A percentile compares a stretch with the other conserved stretches of the same genome.
Evolutionary conservation across 208 protist species (phyloP).

Genomic region (Borovskyia barvae): DNA sequence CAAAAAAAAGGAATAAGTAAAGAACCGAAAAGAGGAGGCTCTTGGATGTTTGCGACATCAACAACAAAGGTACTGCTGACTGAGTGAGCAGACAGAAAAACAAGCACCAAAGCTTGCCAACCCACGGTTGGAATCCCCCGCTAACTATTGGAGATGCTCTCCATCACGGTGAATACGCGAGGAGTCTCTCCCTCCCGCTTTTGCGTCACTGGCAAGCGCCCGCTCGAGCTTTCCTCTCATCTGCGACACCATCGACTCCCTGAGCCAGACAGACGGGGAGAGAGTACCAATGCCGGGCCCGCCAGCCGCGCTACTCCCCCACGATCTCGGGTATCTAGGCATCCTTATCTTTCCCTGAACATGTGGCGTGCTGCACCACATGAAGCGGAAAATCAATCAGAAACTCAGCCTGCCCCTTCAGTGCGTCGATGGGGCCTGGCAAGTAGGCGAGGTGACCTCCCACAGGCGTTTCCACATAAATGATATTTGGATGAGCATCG

Average conservation of each 20-base stretch:
- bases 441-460: conserved; percentile 65
- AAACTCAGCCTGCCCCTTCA: conserved; percentile 6
- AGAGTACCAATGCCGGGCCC: too few species aligned
- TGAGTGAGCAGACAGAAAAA: not conserved
- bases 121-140: too few species aligned
- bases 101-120: too few species aligned
- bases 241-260: not conserved
- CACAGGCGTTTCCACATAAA: conserved; percentile 51
- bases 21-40: not conserved
- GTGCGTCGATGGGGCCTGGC: conserved; percentile 31
- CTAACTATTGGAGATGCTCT: too few species aligned
- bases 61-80: too few species aligned
- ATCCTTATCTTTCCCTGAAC: not conserved
- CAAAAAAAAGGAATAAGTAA: conserved; percentile 24
- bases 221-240: not conserved
- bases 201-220: not conserved
- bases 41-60: not conserved
- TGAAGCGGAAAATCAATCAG: conserved; percentile 32
- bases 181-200: not conserved
- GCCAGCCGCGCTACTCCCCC: not conserved
- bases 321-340: not conserved
- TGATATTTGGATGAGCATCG: conserved; percentile 31
- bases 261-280: not conserved
- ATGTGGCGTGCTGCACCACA: conserved; percentile 14
- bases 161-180: not conserved